Evolutionary conservation across 2,329 filamentous ascomycete genomes (phyloP), one percentile per base, ranked within the genome.

Genomic region (Boeremia exigua): DNA sequence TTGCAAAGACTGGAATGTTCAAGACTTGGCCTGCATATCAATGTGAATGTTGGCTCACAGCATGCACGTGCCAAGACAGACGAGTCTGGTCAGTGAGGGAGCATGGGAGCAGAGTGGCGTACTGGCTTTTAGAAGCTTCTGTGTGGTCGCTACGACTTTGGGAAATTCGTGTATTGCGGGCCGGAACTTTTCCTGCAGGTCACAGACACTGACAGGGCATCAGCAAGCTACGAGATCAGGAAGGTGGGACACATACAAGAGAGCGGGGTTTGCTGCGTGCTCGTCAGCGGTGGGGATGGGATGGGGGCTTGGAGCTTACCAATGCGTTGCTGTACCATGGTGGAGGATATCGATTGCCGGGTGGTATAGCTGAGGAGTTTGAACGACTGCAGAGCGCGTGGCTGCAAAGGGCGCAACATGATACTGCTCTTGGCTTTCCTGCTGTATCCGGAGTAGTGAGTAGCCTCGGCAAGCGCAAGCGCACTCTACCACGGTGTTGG

Each of bases 181-280:
- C 58, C 91, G 86, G 78, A 98, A 98, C 76, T 92, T 96, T 66
- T 97, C 94, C 79, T 98, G 94, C 61, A 98, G 82, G 72, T 98
- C 94, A 79, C 94, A 98, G 72, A 98, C 86, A 70, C 93, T 97
- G 56, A 32, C 6, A 47, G 17, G 10, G 51, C 27, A 58, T 74
- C 58, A 74, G 69, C 56, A 50, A 19, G 38, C 48, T 39, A 34
- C 14, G 40, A 9, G 48, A 30, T 29, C 29, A 48, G 45, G 43
- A 25, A 32, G 48, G 45, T 42, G 58, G 52, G 39, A 34, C 39
- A 44, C 69, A 54, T 72, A 77, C 75, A 78, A 78, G 49, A 78
- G 71, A 48, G 73, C 75, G 62, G 75, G 74, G 66, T 76, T 77
- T 60, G 68, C 67, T 73, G 56, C 54, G 57, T 49, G 32, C 5